A percentile compares a stretch with the other conserved stretches of the same genome.
Conservation (phyloP, 495 filamentous ascomycete species). For the Penicillium ochrochloron region DNA sequence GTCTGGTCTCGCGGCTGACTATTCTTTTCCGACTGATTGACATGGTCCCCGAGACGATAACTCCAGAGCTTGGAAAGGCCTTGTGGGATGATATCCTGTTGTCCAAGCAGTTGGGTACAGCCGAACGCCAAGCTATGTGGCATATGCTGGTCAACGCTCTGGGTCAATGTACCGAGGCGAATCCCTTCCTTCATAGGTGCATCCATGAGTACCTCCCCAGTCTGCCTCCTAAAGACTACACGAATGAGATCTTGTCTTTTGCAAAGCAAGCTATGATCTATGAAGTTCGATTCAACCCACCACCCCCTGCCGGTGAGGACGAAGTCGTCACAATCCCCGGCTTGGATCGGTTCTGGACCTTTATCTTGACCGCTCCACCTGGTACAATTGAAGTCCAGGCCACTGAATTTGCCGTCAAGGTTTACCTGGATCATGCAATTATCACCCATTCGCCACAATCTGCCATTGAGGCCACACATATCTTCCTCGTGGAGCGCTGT, state of each 20-base stretch:
- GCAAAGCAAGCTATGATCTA: constrained; percentile 60
- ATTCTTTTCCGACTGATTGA: constrained; percentile 62
- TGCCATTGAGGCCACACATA: constrained; percentile 70
- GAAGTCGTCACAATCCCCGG: constrained; percentile 60
- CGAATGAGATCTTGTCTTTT: constrained; percentile 68
- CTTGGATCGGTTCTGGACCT: constrained; percentile 80
- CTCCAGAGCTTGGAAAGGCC: constrained; percentile 59
- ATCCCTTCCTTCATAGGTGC: constrained; percentile 69
- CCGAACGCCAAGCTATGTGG: constrained; percentile 68
- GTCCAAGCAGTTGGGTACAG: constrained; percentile 54
- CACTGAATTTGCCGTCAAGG: constrained; percentile 69
- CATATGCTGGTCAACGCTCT: constrained; percentile 60
- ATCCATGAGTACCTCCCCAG: constrained; percentile 67
- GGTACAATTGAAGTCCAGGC: constrained; percentile 70
- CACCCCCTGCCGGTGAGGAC: constrained; percentile 43
- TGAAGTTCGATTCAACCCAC: constrained; percentile 48
- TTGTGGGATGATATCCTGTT: constrained; percentile 74
- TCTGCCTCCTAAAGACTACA: constrained; percentile 67
- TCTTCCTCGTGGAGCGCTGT: constrained; percentile 77
- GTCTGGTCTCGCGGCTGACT: constrained; percentile 56
- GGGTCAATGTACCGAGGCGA: constrained; percentile 49
- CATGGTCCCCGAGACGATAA: constrained; percentile 62
- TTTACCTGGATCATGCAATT: constrained; percentile 67
- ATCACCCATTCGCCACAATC: constrained; percentile 47
- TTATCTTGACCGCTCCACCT: constrained; percentile 73